phyloP scores from a whole-genome alignment of 768 basidiomycete species.

The Hydnum rufescens region DNA sequence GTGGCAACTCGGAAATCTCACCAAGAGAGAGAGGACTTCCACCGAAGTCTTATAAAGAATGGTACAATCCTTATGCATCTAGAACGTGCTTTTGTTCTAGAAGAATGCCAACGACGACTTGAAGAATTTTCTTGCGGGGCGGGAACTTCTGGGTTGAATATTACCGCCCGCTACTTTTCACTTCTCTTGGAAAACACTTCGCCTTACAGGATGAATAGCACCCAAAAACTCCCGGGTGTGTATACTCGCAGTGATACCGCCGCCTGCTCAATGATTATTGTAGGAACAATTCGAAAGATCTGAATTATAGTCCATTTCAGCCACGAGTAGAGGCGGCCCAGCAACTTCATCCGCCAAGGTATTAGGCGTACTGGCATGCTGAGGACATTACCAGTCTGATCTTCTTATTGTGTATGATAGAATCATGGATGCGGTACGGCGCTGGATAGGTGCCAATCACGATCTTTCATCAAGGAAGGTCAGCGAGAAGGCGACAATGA shows the following conservation, averaged over 20 bases:
- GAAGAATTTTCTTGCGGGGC: constrained; percentile 26
- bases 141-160: constrained; percentile 82
- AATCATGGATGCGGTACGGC: constrained; percentile 56
- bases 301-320: constrained; percentile 59
- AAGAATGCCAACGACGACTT: constrained; percentile 44
- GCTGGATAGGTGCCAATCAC: constrained; percentile 43
- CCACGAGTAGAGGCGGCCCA: constrained; percentile 24
- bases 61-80: constrained; percentile 66
- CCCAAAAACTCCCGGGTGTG: constrained; percentile 62
- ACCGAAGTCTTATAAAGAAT: constrained; percentile 60
- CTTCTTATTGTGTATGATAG: constrained; percentile 20
- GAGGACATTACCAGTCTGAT: background rate
- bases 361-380: background rate
- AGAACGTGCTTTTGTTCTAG: constrained; percentile 41
- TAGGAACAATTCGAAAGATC: constrained; percentile 50
- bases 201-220: constrained; percentile 87
- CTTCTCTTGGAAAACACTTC: constrained; percentile 71
- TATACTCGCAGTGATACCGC: constrained; percentile 19
- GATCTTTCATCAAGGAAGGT: constrained; percentile 24
- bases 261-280: background rate
- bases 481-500: constrained; percentile 20
- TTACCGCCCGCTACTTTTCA: constrained; percentile 69
- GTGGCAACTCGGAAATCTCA: background rate
- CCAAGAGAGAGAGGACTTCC: constrained; percentile 32
- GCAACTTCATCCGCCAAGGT: constrained; percentile 15